Evolutionary conservation across 768 basidiomycete genomes (phyloP).

Genomic region (Boletus patriciae): DNA sequence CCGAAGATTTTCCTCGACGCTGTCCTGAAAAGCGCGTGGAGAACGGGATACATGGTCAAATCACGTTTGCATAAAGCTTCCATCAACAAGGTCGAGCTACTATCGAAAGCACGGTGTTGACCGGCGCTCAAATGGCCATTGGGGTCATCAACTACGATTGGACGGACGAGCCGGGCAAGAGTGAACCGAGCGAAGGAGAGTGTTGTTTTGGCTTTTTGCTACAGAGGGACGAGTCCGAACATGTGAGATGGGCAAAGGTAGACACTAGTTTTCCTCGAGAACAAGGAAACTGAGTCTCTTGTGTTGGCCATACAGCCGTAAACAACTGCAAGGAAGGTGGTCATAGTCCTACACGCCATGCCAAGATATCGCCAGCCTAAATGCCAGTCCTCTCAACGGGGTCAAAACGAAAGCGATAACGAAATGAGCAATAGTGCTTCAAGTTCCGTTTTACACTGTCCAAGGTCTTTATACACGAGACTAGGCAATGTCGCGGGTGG

Average conservation of each 20-base stretch:
- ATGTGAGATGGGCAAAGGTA: background rate
- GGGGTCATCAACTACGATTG: constrained; percentile 2
- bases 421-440: too few relatives aligned
- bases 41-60: background rate
- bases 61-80: background rate
- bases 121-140: background rate
- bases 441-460: too few relatives aligned
- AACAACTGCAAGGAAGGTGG: too few relatives aligned
- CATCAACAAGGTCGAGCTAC: background rate
- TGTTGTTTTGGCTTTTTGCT: constrained; percentile 4
- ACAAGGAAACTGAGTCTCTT: background rate
- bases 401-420: too few relatives aligned
- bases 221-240: background rate
- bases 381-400: too few relatives aligned
- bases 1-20: constrained; percentile 1
- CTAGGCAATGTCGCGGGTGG: too few relatives aligned
- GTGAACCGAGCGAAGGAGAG: background rate
- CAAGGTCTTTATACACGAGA: too few relatives aligned
- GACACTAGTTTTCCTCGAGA: constrained; percentile 4
- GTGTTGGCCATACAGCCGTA: background rate
- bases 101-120: background rate
- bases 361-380: too few relatives aligned
- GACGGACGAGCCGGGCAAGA: background rate
- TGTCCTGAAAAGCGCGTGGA: background rate
- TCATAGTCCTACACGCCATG: too few relatives aligned